Evolutionary conservation across 176 grass and related monocot species (phyloP), one percentile per base, ranked within the genome.

Genomic region (Puya raimondii): DNA sequence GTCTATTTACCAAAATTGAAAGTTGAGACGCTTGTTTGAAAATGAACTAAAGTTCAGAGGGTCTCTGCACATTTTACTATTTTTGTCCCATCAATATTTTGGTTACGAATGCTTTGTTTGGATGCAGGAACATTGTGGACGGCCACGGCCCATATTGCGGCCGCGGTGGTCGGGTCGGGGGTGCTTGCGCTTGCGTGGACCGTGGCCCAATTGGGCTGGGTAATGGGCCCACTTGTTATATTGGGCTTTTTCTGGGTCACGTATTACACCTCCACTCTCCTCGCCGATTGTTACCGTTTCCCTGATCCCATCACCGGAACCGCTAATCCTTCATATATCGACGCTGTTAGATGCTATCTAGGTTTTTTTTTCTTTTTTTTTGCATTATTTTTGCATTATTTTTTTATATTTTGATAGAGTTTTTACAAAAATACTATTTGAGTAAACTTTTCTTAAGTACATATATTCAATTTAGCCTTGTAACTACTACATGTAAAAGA

Each of bases 121-220:
- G 0, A 4, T 54, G 18, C 76, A 99, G 94, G 94, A 72, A 99
- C 94, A 8, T 81, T 99, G 74, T 99, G 94, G 94, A 87, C 89
- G 12, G 94, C 94, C 59, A 85, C 87, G 50, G 76, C 87, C 2
- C 94, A 99, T 82, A 99, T 99, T 67, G 89, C 80, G 2, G 94
- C 94, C 14, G 94, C 89, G 23, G 87, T 99, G 71, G 83, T 93
- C 10, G 94, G 89, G 3, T 99, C 94, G 47, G 94, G 94, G 20
- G 87, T 91, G 66, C 82, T 99, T 0, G 94, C 94, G 9, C 85
- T 99, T 17, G 82, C 94, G 27, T 99, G 94, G 94, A 99, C 89
- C 52, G 82, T 99, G 61, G 94, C 94, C 48, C 94, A 99, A 69
- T 74, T 99, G 16, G 94, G 94, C 0, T 99, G 94, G 94, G 74